These are phyloP conservation scores for Trichomonas gallinae DNA, from an alignment of 208 protist genomes.

Conservation along the genomic window DNA sequence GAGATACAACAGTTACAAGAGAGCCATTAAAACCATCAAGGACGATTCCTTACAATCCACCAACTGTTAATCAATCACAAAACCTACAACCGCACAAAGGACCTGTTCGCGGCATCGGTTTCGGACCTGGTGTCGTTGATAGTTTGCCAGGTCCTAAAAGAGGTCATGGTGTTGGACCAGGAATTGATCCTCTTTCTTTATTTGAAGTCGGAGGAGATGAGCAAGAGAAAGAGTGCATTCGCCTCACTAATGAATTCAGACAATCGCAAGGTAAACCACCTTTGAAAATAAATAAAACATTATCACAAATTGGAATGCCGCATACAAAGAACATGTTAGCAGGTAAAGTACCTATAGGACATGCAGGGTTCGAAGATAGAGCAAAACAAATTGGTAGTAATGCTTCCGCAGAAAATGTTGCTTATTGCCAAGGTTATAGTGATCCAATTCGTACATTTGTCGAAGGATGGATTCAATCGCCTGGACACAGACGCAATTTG, in stretches of 20 bases:
- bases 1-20: too few relatives aligned
- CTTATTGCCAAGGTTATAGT: background rate
- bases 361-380: background rate
- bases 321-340: background rate
- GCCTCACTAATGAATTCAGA: background rate
- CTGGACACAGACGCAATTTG: background rate
- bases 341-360: background rate
- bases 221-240: background rate
- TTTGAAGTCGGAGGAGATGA: background rate
- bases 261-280: background rate
- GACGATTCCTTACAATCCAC: background rate
- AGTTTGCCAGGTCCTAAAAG: background rate
- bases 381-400: background rate
- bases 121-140: background rate
- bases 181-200: background rate
- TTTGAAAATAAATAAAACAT: background rate
- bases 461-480: background rate
- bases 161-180: background rate
- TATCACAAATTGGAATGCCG: background rate
- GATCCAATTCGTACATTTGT: background rate
- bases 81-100: background rate
- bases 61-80: background rate
- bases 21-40: background rate
- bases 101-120: background rate
- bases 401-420: background rate